Percentiles rank a stretch among this genome's conserved stretches.
Conservation (phyloP, 2,329 filamentous ascomycete species). For the Pestalotiopsis sp. region DNA sequence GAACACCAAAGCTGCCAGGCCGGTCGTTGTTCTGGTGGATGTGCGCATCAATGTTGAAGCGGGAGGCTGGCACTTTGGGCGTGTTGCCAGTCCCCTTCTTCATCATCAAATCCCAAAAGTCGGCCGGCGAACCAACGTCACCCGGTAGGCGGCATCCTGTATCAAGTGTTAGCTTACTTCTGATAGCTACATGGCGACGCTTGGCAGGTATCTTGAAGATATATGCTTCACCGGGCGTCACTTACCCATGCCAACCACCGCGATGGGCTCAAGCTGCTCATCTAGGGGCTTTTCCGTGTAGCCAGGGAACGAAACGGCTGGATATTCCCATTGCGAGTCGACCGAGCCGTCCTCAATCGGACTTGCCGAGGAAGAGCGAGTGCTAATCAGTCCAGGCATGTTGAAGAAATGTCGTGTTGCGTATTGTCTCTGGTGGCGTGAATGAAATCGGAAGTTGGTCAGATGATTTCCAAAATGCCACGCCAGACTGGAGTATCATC, state of each 20-base stretch:
- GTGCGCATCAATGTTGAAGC: constrained; percentile 24
- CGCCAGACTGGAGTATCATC: too few species aligned
- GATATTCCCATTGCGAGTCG: constrained; percentile 9
- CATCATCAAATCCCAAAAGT: constrained; percentile 21
- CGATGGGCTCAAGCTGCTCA: constrained; percentile 22
- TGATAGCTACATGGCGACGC: not conserved
- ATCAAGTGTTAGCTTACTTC: too few species aligned
- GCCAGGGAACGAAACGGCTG: constrained; percentile 14
- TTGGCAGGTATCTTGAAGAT: not conserved
- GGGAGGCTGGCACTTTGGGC: constrained; percentile 18
- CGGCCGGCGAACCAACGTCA: constrained; percentile 14
- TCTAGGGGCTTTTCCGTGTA: constrained; percentile 19
- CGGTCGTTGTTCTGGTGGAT: constrained; percentile 24
- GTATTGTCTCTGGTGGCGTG: too few species aligned
- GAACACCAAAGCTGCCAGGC: constrained; percentile 22
- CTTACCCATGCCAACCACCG: constrained; percentile 23
- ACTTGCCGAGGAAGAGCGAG: too few species aligned
- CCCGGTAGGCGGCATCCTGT: constrained; percentile 21
- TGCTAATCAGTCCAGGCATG: too few species aligned
- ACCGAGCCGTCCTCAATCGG: not conserved
- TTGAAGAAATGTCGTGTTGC: too few species aligned
- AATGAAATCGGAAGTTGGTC: too few species aligned
- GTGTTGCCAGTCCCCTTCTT: constrained; percentile 19
- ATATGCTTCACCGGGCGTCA: not conserved
- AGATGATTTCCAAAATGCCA: too few species aligned